Base-by-base conservation (phyloP, 441 rosid species). In the Metrosideros polymorpha region DNA sequence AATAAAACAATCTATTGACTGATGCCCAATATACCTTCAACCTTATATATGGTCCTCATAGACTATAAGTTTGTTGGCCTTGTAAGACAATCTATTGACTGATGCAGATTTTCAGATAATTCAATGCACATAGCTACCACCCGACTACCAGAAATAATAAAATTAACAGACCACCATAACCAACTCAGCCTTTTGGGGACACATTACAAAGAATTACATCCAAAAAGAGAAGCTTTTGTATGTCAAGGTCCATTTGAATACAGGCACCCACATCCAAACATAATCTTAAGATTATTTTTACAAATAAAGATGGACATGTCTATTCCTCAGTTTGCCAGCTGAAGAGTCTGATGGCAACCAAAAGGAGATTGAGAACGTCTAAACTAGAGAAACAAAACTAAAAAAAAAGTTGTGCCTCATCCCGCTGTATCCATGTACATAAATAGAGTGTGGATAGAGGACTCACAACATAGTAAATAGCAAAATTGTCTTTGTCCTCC, bases 401-500 rank as follows among this genome's bases (percentile, higher is more conserved):
- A 35, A 71, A n/a, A 71, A 39, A 35, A 42, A 22, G 47, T 24
- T 0, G 47, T 39, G 47, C n/a, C 47, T 39, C 79, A 71, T 71
- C 17, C 47, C 9, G 3, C 47, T 3, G 1, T 71, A 22, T 35
- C 47, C 17, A 39, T 39, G 0, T 22, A 71, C 19, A 71, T 55
- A 75, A 14, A 50, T 54, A 83, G 29, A 29, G 50, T 27, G 9
- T 8, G 45, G 52, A 63, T 47, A 49, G 61, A 51, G 55, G 82
- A 86, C 96, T 89, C 86, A 94, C 96, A 30, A 94, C 93, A 82
- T 90, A 91, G 89, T 92, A 91, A 85, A 90, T 87, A 27, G 93
- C 90, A 83, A 92, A 94, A 85, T 93, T 93, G 92, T 94, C 96
- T 85, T 94, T 92, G 79, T 91, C 94, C 84, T 90, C 89, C 94